phyloP scores from a whole-genome alignment of 257 asterid species.

The Buddleja alternifolia region DNA sequence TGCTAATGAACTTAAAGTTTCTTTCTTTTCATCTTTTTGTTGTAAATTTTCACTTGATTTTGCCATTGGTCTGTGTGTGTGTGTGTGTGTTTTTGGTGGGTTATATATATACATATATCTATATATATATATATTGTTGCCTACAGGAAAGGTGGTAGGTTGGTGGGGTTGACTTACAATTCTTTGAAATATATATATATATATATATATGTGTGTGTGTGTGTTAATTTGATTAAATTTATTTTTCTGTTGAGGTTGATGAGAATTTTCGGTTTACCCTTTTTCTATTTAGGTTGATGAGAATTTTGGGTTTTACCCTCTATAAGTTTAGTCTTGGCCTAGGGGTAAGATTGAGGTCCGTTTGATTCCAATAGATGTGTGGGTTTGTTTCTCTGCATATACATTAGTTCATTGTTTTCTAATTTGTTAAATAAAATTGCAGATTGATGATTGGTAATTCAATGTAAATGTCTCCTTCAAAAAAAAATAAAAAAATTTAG shows the following conservation, averaged over 20 bases:
- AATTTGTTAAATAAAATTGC: too few species aligned
- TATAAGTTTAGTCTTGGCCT: constrained; percentile 1
- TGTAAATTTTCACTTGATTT: constrained; percentile 4
- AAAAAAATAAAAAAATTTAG: too few species aligned
- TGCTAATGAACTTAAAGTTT: constrained; percentile 19
- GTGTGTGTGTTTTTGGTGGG: constrained; percentile 17
- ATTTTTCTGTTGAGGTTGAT: constrained; percentile 12
- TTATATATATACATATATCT: too few species aligned
- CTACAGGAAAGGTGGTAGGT: constrained; percentile 71
- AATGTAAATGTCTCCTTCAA: too few species aligned
- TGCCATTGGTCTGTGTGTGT: constrained; percentile 12
- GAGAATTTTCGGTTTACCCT: constrained; percentile 24
- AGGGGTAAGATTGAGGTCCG: too few species aligned
- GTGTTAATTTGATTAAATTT: constrained; percentile 28
- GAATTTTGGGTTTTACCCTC: not conserved
- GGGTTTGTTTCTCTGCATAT: too few species aligned
- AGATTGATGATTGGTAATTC: too few species aligned
- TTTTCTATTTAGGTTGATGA: not conserved
- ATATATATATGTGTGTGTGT: constrained; percentile 26
- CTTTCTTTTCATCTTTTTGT: constrained; percentile 6
- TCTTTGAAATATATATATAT: constrained; percentile 11
- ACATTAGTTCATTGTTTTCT: too few species aligned
- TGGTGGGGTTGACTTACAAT: constrained; percentile 74
- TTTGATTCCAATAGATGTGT: too few species aligned
- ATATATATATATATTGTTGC: constrained; percentile 23